Evolutionary conservation across 768 basidiomycete genomes (phyloP).

Genomic region (Vararia minispora): DNA sequence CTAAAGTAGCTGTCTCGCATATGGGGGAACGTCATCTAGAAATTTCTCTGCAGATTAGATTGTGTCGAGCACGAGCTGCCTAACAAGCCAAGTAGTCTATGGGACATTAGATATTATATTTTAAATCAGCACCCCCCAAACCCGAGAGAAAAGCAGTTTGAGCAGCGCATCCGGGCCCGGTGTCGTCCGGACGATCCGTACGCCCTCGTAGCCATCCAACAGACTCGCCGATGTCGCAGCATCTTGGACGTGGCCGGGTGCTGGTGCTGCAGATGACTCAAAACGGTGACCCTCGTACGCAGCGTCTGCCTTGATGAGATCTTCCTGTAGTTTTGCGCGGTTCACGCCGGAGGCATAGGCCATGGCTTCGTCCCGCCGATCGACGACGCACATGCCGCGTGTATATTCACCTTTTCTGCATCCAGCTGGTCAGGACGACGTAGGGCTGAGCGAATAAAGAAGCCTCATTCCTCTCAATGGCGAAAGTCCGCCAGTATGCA

Average conservation of each 20-base stretch:
- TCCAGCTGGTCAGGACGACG: neutral
- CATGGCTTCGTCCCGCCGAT: constrained; percentile 56
- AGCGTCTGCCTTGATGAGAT: constrained; percentile 28
- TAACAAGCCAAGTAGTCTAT: no score
- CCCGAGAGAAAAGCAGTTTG: constrained; percentile 34
- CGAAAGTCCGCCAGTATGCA: constrained; percentile 15
- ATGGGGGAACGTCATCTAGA: no score
- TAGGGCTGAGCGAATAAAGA: neutral
- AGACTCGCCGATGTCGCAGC: neutral
- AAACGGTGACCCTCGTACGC: constrained; percentile 20
- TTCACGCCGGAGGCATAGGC: constrained; percentile 57
- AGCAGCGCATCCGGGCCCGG: constrained; percentile 51
- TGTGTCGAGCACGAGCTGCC: no score
- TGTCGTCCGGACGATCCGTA: constrained; percentile 38
- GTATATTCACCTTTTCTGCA: constrained; percentile 65
- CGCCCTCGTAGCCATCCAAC: constrained; percentile 13
- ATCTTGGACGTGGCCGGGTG: constrained; percentile 38
- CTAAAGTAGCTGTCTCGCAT: no score
- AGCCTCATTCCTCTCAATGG: constrained; percentile 10
- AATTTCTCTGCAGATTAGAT: no score
- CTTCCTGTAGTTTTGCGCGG: constrained; percentile 49
- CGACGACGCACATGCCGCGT: constrained; percentile 80
- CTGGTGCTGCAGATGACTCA: constrained; percentile 45
- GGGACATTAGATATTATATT: no score
- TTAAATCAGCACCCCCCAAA: constrained; percentile 39